phyloP scores from a whole-genome alignment of 371 early-diverging fungal genomes.

The Mucor saturninus region DNA sequence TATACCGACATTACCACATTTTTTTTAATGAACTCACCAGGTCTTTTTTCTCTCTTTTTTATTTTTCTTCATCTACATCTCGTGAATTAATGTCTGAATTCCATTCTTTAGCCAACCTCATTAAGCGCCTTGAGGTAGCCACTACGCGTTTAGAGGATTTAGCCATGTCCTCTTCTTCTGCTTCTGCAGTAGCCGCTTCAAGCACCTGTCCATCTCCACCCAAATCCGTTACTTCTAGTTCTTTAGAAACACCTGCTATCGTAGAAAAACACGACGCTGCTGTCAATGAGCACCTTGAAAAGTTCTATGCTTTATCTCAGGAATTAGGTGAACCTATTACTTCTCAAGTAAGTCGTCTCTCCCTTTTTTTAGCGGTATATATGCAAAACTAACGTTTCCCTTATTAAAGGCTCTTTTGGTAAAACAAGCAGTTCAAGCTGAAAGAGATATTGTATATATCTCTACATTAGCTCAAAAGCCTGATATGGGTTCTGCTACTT shows the following conservation, averaged over 20 bases:
- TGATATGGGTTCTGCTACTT: conserved; percentile 51
- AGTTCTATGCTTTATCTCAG: conserved; percentile 61
- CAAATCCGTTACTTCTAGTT: conserved; percentile 31
- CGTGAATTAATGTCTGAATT: conserved; percentile 61
- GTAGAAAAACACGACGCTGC: conserved; percentile 76
- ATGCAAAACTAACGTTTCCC: neutral
- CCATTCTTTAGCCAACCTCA: conserved; percentile 69
- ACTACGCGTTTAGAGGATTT: conserved; percentile 84
- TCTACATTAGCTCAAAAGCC: conserved; percentile 85
- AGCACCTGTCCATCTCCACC: conserved; percentile 47
- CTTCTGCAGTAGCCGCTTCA: conserved; percentile 53
- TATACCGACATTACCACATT: neutral
- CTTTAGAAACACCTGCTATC: conserved; percentile 45
- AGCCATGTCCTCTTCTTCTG: conserved; percentile 64
- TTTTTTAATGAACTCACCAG: neutral
- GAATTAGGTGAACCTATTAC: conserved; percentile 72
- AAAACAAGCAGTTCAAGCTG: conserved; percentile 65
- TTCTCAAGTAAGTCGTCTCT: conserved; percentile 68
- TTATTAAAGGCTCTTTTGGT: conserved; percentile 42
- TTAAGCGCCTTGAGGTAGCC: conserved; percentile 86
- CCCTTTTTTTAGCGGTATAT: neutral
- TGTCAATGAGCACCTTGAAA: conserved; percentile 56
- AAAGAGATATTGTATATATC: conserved; percentile 75
- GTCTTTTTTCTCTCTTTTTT: conserved; percentile 8
- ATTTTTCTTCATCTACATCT: conserved; percentile 1